A percentile compares a stretch with the other conserved stretches of the same genome.
phyloP scores from a whole-genome alignment of 805 yeast species.

The Metschnikowia sp. region DNA sequence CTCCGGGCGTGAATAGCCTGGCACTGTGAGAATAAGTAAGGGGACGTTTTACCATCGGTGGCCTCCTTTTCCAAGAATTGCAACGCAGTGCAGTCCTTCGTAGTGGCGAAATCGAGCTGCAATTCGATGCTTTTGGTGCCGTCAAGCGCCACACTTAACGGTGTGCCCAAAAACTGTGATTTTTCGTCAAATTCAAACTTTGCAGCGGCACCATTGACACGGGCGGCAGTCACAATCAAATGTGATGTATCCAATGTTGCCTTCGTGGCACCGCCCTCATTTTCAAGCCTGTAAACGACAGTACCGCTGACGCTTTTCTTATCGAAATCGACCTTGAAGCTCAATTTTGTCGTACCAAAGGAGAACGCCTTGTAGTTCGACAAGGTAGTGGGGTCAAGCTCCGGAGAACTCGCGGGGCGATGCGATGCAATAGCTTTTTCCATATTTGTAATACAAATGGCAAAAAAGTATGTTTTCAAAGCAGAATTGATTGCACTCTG shows the following conservation, averaged over 20 bases:
- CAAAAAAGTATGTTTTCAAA: neutral
- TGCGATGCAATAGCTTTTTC: slow-evolving; percentile 11
- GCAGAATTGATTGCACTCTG: neutral
- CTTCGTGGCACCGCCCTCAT: slow-evolving; percentile 22
- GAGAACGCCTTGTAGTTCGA: slow-evolving; percentile 63
- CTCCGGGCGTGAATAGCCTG: slow-evolving; percentile 91
- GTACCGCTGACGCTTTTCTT: slow-evolving; percentile 50
- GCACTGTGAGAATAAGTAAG: slow-evolving; percentile 81
- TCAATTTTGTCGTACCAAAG: slow-evolving; percentile 50
- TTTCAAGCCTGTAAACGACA: slow-evolving; percentile 45
- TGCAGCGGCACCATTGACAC: slow-evolving; percentile 38
- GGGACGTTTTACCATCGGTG: slow-evolving; percentile 67
- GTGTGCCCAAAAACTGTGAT: slow-evolving; percentile 57
- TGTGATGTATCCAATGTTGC: slow-evolving; percentile 70
- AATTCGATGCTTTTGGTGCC: slow-evolving; percentile 23
- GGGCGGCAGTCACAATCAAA: slow-evolving; percentile 45
- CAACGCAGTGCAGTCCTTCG: slow-evolving; percentile 73
- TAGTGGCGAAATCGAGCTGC: slow-evolving; percentile 60
- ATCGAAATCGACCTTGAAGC: slow-evolving; percentile 55
- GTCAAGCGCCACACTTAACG: slow-evolving; percentile 36
- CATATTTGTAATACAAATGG: neutral
- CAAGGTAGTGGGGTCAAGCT: slow-evolving; percentile 67
- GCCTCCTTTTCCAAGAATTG: slow-evolving; percentile 78
- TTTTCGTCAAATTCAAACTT: slow-evolving; percentile 37
- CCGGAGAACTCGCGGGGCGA: slow-evolving; percentile 17